Conservation (phyloP, 331 rosid genomes). For the Malus hybrid region DNA sequence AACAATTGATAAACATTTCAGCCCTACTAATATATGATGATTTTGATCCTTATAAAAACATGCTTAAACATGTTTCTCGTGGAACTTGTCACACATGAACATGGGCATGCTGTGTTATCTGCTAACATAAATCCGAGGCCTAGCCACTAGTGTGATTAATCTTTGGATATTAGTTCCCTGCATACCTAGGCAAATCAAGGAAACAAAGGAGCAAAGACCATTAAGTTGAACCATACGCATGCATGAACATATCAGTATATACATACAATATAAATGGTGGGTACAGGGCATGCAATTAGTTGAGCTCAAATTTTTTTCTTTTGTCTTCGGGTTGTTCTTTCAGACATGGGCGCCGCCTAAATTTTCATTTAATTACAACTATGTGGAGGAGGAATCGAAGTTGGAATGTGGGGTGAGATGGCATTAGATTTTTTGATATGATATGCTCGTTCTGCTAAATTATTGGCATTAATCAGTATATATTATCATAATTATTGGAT, state of each 20-base stretch:
- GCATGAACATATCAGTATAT: background rate
- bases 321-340: conserved; percentile 10
- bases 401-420: conserved; percentile 25
- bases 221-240: conserved; percentile 4
- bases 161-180: background rate
- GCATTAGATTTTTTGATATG: conserved; percentile 17
- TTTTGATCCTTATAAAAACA: background rate
- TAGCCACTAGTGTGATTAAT: background rate
- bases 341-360: conserved; percentile 10
- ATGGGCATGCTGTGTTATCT: conserved; percentile 5
- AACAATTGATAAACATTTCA: background rate
- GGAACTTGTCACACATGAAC: background rate
- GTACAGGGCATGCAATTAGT: background rate
- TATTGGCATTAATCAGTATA: conserved; percentile 10
- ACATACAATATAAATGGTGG: background rate
- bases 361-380: conserved; percentile 20
- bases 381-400: conserved; percentile 31
- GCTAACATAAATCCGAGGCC: background rate
- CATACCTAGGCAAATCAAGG: background rate
- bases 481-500: background rate
- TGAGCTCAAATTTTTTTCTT: conserved; percentile 5
- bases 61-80: conserved; percentile 22
- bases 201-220: background rate
- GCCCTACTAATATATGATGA: background rate
- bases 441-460: conserved; percentile 9